Conservation (phyloP, 2,329 filamentous ascomycete genomes). For the Penicillium sp. region DNA sequence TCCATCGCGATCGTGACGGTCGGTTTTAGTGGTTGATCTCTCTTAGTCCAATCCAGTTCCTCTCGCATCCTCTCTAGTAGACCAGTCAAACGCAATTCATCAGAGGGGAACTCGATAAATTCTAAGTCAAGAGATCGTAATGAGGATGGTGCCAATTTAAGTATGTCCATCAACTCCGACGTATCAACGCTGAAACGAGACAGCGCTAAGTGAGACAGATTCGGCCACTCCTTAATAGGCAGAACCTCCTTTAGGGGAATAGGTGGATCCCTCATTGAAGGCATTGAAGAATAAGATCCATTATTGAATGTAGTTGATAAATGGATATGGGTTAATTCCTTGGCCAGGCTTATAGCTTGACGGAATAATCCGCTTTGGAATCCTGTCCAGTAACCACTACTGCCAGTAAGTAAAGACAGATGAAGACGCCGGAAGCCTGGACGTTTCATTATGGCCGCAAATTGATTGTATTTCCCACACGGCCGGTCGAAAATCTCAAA, state of each 20-base stretch:
- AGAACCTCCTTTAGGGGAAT: slow-evolving; percentile 6
- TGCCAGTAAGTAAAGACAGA: slow-evolving; percentile 1
- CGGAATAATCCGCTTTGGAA: slow-evolving; percentile 4
- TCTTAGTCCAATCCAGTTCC: slow-evolving; percentile 5
- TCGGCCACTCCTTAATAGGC: slow-evolving; percentile 8
- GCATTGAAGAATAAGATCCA: too few relatives aligned
- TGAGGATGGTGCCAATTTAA: slow-evolving; percentile 1
- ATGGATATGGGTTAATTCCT: slow-evolving; percentile 4
- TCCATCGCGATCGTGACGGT: slow-evolving; percentile 4
- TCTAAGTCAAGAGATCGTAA: slow-evolving; percentile 3
- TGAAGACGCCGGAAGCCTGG: slow-evolving; percentile 11
- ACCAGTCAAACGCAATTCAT: not conserved
- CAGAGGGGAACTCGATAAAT: not conserved
- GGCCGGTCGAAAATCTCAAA: slow-evolving; percentile 28
- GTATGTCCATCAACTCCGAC: slow-evolving; percentile 4
- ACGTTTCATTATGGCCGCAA: slow-evolving; percentile 10
- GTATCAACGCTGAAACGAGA: slow-evolving; percentile 2
- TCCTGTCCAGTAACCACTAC: not conserved
- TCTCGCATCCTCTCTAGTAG: slow-evolving; percentile 7
- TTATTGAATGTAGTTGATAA: not conserved
- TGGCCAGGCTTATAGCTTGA: slow-evolving; percentile 4
- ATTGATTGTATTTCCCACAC: slow-evolving; percentile 10
- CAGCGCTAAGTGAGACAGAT: slow-evolving; percentile 6
- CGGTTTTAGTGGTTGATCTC: slow-evolving; percentile 3
- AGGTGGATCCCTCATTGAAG: not conserved